Evolutionary conservation across 2,329 filamentous ascomycete species (phyloP).

Genomic region (Macrophomina phaseolina): DNA sequence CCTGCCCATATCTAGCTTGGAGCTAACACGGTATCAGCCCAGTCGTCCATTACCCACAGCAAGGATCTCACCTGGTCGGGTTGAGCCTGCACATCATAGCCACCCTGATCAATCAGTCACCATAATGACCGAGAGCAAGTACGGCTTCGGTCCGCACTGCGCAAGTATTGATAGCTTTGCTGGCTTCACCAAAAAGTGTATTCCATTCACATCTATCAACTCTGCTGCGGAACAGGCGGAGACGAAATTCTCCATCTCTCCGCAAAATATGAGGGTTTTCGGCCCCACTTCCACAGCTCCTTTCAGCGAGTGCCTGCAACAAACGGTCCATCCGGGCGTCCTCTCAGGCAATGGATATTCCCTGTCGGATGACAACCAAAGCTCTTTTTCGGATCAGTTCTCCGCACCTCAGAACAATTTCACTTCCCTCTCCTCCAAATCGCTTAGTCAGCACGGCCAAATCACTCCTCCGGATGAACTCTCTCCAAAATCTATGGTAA

Average conservation of each 20-base stretch:
- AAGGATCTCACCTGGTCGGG: background rate
- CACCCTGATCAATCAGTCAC: background rate
- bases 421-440: background rate
- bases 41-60: background rate
- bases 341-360: background rate
- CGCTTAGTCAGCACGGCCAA: constrained; percentile 36
- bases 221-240: background rate
- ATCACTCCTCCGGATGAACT: constrained; percentile 45
- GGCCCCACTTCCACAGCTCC: background rate
- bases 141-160: background rate
- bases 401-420: background rate
- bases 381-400: background rate
- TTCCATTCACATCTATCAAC: background rate
- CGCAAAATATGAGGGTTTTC: background rate
- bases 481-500: constrained; percentile 32
- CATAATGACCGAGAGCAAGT: background rate
- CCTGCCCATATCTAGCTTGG: no score
- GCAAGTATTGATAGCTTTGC: constrained; percentile 6
- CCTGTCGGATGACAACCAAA: background rate
- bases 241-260: constrained; percentile 13
- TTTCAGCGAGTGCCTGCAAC: constrained; percentile 1
- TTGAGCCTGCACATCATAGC: background rate
- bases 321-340: constrained; percentile 6
- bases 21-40: no score
- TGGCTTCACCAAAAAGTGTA: background rate